These are phyloP conservation scores for Blastomyces parvus DNA, from an alignment of 2,329 filamentous ascomycete genomes.

Conservation along the genomic window DNA sequence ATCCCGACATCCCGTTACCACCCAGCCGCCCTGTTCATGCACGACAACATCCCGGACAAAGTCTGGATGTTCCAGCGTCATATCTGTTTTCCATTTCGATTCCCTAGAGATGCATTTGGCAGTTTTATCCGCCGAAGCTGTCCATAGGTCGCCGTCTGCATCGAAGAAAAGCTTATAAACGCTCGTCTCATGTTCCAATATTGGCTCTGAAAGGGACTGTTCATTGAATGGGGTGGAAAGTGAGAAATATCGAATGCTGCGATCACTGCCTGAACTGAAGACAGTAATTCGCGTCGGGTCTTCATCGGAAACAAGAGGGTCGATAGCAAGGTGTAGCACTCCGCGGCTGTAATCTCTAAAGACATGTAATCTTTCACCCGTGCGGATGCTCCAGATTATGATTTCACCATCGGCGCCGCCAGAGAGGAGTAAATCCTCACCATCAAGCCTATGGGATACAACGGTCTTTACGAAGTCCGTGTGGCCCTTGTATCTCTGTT, in stretches of 20 bases:
- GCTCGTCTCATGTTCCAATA: constrained; percentile 80
- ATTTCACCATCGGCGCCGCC: constrained; percentile 71
- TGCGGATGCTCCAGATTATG: constrained; percentile 69
- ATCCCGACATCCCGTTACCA: constrained; percentile 79
- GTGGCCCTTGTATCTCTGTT: constrained; percentile 63
- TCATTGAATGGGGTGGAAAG: constrained; percentile 25
- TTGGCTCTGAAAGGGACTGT: constrained; percentile 51
- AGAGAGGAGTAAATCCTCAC: constrained; percentile 57
- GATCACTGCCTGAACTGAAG: constrained; percentile 72
- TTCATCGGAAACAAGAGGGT: constrained; percentile 50
- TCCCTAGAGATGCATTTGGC: constrained; percentile 66
- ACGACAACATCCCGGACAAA: constrained; percentile 79
- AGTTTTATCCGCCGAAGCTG: constrained; percentile 82
- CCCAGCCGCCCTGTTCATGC: constrained; percentile 59
- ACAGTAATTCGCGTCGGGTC: constrained; percentile 43
- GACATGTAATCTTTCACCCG: constrained; percentile 60
- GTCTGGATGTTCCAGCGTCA: constrained; percentile 69
- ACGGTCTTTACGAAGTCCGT: constrained; percentile 86
- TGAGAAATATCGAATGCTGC: constrained; percentile 61
- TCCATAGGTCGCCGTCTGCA: constrained; percentile 69
- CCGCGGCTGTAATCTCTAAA: constrained; percentile 71
- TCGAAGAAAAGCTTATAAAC: constrained; percentile 76
- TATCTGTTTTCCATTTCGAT: constrained; percentile 60
- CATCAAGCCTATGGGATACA: constrained; percentile 51
- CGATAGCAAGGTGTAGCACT: constrained; percentile 68